phyloP scores from a whole-genome alignment of 2,329 filamentous ascomycete species.

The Talaromyces verruculosus region DNA sequence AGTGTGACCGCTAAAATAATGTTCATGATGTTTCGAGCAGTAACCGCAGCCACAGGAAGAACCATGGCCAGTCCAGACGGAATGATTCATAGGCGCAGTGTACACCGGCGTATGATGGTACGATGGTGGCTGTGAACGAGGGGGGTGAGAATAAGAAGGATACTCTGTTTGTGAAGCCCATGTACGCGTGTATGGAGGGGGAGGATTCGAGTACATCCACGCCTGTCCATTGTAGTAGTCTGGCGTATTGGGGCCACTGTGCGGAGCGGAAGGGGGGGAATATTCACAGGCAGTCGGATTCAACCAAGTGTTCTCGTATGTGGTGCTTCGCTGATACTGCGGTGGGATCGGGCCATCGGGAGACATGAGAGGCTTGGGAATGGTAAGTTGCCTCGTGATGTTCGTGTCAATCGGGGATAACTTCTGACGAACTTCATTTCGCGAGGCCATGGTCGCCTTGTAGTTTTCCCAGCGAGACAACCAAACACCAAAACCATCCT shows the following conservation, averaged over 20 bases:
- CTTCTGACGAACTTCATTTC: constrained; percentile 49
- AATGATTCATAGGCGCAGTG: constrained; percentile 47
- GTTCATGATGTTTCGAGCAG: constrained; percentile 52
- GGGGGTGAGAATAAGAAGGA: constrained; percentile 36
- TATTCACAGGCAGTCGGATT: constrained; percentile 52
- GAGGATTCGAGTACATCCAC: constrained; percentile 46
- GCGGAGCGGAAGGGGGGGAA: constrained; percentile 51
- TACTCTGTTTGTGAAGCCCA: constrained; percentile 39
- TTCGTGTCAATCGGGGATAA: constrained; percentile 66
- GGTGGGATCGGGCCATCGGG: constrained; percentile 51
- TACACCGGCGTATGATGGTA: constrained; percentile 52
- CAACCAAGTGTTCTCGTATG: constrained; percentile 54
- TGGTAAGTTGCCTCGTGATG: constrained; percentile 53
- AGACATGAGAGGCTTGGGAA: constrained; percentile 52
- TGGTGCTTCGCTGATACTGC: constrained; percentile 50
- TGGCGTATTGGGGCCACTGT: constrained; percentile 50
- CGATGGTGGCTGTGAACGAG: constrained; percentile 47
- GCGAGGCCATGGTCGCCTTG: constrained; percentile 52
- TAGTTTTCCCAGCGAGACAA: constrained; percentile 66
- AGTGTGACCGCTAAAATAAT: constrained; percentile 48
- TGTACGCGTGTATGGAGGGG: constrained; percentile 43
- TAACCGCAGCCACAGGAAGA: constrained; percentile 50
- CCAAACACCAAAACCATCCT: constrained; percentile 67
- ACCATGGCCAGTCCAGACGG: constrained; percentile 49
- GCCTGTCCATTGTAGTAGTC: constrained; percentile 48